phyloP scores from a whole-genome alignment of 805 yeast genomes.

The Teunomyces lycoperdinae region DNA sequence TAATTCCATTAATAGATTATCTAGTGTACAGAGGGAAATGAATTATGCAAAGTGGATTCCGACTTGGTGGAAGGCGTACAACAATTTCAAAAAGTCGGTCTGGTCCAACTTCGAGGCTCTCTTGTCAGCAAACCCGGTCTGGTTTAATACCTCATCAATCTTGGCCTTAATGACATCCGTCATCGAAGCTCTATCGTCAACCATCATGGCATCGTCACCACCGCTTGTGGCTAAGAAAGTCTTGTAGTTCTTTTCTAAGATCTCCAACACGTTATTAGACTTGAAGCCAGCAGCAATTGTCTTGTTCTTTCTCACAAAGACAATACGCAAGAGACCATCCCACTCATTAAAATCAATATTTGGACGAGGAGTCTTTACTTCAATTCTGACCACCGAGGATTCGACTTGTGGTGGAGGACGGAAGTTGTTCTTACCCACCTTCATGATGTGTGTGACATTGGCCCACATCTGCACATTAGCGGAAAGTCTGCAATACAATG shows the following conservation, averaged over 20 bases:
- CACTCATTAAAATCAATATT: constrained; percentile 90
- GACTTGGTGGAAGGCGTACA: constrained; percentile 93
- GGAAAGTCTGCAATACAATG: constrained; percentile 85
- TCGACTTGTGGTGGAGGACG: constrained; percentile 99
- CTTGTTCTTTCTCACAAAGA: constrained; percentile 90
- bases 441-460: constrained; percentile 97
- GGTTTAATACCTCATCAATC: constrained; percentile 68
- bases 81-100: constrained; percentile 80
- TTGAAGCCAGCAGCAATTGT: constrained; percentile 92
- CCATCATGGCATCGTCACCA: constrained; percentile 39
- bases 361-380: constrained; percentile 92
- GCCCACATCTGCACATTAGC: constrained; percentile 99
- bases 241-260: constrained; percentile 84
- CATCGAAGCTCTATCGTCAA: constrained; percentile 40
- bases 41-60: constrained; percentile 90
- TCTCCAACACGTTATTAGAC: constrained; percentile 71
- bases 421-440: constrained; percentile 94
- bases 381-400: constrained; percentile 91
- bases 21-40: constrained; percentile 3
- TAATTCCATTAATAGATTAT: background rate
- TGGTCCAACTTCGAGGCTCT: constrained; percentile 95
- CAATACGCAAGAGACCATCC: constrained; percentile 92
- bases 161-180: constrained; percentile 58
- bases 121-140: constrained; percentile 78
- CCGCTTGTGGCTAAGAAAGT: constrained; percentile 61